Evolutionary conservation across 169 alveolate species (phyloP).

Genomic region (Plasmodium cynomolgi): DNA sequence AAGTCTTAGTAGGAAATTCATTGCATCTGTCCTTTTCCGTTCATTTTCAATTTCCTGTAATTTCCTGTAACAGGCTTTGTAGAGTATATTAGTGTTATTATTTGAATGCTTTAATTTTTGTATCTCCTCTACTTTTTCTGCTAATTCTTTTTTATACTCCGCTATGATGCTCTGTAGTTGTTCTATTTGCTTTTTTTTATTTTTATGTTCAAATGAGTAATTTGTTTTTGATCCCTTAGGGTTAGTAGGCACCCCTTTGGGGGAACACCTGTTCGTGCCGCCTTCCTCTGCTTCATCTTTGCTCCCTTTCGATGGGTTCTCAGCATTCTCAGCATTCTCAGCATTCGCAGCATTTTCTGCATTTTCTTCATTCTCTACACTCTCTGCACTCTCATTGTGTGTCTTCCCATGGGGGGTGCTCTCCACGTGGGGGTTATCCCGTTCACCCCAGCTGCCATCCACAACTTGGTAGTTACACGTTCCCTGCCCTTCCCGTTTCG

Average conservation of each 20-base stretch:
- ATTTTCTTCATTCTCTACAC: neutral
- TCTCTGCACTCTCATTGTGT: neutral
- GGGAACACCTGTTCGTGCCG: neutral
- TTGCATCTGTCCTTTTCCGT: neutral
- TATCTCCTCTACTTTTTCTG: constrained; percentile 6
- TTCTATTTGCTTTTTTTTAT: constrained; percentile 4
- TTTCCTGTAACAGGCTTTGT: constrained; percentile 39
- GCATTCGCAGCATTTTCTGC: neutral
- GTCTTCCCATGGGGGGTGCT: neutral
- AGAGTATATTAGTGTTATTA: constrained; percentile 26
- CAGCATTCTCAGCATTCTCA: neutral
- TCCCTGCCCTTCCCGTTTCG: neutral
- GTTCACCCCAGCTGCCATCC: neutral
- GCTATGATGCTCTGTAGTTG: constrained; percentile 20
- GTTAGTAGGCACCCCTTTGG: neutral
- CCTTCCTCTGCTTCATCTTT: neutral
- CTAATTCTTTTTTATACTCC: constrained; percentile 33
- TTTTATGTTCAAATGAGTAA: neutral
- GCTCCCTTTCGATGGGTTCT: neutral
- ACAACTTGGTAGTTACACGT: neutral
- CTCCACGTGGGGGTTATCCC: neutral
- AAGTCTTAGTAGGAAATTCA: neutral
- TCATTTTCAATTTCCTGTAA: neutral
- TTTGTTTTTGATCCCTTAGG: neutral
- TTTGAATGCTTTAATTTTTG: constrained; percentile 44